Evolutionary conservation across 345 rosid species (phyloP).

Genomic region (Syzygium aromaticum): DNA sequence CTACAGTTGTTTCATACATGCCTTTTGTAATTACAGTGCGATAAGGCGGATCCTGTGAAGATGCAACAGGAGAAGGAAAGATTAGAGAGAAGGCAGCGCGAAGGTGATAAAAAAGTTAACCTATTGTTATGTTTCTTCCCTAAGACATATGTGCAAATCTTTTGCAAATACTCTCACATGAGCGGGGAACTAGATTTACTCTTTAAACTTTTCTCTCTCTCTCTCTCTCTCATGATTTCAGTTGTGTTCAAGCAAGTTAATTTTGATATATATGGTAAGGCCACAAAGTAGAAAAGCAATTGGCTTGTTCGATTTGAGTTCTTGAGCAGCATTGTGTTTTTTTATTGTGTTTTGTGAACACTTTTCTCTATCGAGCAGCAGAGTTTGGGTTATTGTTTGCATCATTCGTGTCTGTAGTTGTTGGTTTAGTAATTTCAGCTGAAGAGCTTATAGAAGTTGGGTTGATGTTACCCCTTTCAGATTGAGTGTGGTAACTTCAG

Average conservation of each 20-base stretch:
- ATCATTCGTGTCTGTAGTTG: not conserved
- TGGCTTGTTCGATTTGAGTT: not conserved
- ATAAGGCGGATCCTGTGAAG: constrained; percentile 49
- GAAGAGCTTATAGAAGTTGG: not conserved
- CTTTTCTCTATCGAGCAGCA: not conserved
- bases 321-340: not conserved
- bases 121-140: not conserved
- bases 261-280: not conserved
- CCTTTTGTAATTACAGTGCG: constrained; percentile 29
- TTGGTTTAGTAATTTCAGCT: not conserved
- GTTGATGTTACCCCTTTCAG: not conserved
- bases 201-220: not conserved
- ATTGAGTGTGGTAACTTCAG: not conserved
- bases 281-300: not conserved
- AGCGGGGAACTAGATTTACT: not conserved
- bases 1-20: not conserved
- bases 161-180: not conserved
- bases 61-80: constrained; percentile 55
- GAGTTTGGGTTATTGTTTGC: not conserved
- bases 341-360: not conserved
- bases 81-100: constrained; percentile 58
- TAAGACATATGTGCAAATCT: not conserved
- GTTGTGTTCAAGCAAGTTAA: not conserved
- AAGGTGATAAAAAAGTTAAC: constrained; percentile 37
- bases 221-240: not conserved